Conservation (phyloP, 208 protist species). For the Acanthamoeba sp. region DNA sequence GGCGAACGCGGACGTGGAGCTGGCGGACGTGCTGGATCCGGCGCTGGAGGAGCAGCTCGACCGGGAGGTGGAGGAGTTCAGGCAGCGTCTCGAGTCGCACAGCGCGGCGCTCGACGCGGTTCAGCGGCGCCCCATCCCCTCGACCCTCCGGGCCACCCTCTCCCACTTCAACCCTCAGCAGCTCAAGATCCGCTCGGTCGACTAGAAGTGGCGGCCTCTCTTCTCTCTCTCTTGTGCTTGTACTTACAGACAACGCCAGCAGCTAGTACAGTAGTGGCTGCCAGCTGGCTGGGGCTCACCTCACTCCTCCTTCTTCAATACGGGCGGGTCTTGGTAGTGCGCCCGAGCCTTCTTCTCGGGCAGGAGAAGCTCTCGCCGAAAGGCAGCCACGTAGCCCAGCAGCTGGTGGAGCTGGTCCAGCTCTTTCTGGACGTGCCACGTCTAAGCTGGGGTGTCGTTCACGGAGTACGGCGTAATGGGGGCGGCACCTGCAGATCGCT, state of each 20-base stretch:
- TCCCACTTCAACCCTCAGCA: background rate
- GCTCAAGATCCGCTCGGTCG: background rate
- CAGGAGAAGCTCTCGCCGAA: background rate
- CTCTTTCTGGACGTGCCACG: background rate
- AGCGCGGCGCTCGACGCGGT: background rate
- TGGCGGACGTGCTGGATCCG: slow-evolving; percentile 3
- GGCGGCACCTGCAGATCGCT: background rate
- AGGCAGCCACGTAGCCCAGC: background rate
- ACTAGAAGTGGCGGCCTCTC: background rate
- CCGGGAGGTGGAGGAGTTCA: slow-evolving; percentile 61
- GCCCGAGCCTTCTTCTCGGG: background rate
- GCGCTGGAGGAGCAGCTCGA: slow-evolving; percentile 42
- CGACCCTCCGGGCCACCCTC: background rate
- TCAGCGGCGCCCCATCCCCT: background rate
- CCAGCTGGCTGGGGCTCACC: too few species aligned
- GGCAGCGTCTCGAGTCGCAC: slow-evolving; percentile 21
- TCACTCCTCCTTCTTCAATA: background rate
- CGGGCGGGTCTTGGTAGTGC: background rate
- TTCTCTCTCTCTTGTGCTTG: background rate
- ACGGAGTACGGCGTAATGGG: too few species aligned
- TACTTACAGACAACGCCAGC: background rate
- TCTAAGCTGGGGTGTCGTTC: too few species aligned
- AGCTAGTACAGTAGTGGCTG: too few species aligned
- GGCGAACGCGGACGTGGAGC: background rate
- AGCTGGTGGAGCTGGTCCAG: background rate